Base-by-base conservation (phyloP, 2,329 filamentous ascomycete species). In the Magnaporthales sp. region DNA sequence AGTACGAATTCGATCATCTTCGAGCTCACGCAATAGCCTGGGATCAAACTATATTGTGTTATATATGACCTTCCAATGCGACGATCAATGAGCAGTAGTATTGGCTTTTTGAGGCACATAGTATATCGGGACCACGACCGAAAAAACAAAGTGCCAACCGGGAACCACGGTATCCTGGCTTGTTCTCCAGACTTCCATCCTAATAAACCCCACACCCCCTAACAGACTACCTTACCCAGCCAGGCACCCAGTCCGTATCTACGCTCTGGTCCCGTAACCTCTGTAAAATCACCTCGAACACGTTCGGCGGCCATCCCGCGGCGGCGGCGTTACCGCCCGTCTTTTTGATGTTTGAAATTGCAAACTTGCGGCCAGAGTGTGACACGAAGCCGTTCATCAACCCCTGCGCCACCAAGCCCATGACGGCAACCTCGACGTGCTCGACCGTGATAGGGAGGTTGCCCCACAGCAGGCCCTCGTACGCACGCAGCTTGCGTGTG, bases 311-410 rank as follows among this genome's bases (percentile, higher is more conserved):
- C 80, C 94, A 97, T 0, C 91, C 91, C 1, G 89, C 90, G 2
- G 32, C 63, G 0, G 89, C 84, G 10, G 56, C 56, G 56, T 60
- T 60, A 27, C 86, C 84, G 4, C 84, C 85, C 70, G 84, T 85
- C 68, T 84, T 83, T 80, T 89, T 90, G 27, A 91, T 88, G 2
- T 93, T 93, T 65, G 90, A 87, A 60, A 97, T 91, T 13, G 92
- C 93, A 73, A 97, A 93, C 63, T 91, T 88, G 60, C 85, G 84
- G 73, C 89, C 87, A 29, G 85, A 85, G 72, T 96, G 92, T 19
- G 91, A 91, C 30, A 97, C 84, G 73, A 93, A 97, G 1, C 93
- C 94, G 70, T 89, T 88, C 74, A 97, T 82, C 27, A 97, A 80
- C 0, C 91, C 91, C 76, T 96, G 91, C 64, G 90, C 87, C 24